Conservation (phyloP, 768 basidiomycete species). For the Macrolepiota albuminosa region DNA sequence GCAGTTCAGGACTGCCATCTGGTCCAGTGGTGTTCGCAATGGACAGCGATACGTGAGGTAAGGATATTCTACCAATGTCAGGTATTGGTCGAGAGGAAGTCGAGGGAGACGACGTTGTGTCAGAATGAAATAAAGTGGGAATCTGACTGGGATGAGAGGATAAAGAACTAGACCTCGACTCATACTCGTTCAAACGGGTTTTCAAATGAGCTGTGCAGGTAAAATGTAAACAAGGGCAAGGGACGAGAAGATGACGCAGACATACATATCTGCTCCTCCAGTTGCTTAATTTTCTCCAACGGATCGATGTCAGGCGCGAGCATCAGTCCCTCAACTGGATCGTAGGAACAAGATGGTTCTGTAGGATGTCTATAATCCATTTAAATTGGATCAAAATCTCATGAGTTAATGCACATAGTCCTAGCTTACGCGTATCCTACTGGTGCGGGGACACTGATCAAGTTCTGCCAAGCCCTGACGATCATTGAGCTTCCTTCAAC, state of each 20-base stretch:
- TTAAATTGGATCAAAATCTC: constrained; percentile 9
- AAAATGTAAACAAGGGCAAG: constrained; percentile 8
- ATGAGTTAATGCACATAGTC: neutral
- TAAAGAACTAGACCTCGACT: constrained; percentile 30
- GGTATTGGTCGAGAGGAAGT: constrained; percentile 19
- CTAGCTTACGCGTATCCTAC: constrained; percentile 73
- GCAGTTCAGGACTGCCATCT: constrained; percentile 28
- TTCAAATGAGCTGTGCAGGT: constrained; percentile 52
- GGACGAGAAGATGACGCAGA: neutral
- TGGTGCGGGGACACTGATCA: constrained; percentile 81
- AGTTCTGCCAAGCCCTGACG: constrained; percentile 66
- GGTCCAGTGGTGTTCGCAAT: constrained; percentile 36
- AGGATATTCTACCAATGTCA: constrained; percentile 32
- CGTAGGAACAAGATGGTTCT: constrained; percentile 82
- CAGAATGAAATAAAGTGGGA: constrained; percentile 15
- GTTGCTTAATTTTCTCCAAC: constrained; percentile 67
- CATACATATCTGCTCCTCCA: constrained; percentile 76
- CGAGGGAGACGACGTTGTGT: constrained; percentile 13
- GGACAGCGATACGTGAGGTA: constrained; percentile 41
- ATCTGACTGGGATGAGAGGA: constrained; percentile 27
- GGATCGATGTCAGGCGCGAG: constrained; percentile 77
- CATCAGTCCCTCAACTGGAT: constrained; percentile 78
- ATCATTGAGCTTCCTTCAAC: neutral
- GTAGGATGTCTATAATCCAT: constrained; percentile 60
- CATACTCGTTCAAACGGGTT: constrained; percentile 53